phyloP scores from a whole-genome alignment of 73 alveolate species.

The Stentor roeselii region DNA sequence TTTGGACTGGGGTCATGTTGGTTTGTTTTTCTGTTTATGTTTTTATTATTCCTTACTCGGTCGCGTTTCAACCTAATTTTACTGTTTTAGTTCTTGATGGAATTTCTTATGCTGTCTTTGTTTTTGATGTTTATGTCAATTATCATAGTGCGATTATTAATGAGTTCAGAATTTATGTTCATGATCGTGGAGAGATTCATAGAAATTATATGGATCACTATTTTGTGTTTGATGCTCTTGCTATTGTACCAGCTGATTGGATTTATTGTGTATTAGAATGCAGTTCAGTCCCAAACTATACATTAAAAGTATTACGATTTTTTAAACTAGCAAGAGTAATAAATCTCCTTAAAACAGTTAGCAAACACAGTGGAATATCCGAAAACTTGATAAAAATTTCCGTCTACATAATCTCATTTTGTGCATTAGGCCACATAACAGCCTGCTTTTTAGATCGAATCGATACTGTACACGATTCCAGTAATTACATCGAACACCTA shows the following conservation, averaged over 20 bases:
- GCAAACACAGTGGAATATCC: slow-evolving; percentile 33
- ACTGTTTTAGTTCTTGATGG: slow-evolving; percentile 30
- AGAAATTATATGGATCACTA: slow-evolving; percentile 20
- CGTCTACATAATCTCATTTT: slow-evolving; percentile 22
- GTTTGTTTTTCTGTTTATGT: slow-evolving; percentile 24
- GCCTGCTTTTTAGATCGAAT: slow-evolving; percentile 41
- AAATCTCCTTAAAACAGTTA: slow-evolving; percentile 29
- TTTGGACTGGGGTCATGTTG: slow-evolving; percentile 27
- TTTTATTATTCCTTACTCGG: slow-evolving; percentile 51
- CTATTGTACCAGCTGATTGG: slow-evolving; percentile 56
- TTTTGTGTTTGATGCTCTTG: slow-evolving; percentile 34
- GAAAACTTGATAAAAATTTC: slow-evolving; percentile 25
- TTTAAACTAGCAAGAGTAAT: slow-evolving; percentile 38
- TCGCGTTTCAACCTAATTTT: slow-evolving; percentile 38
- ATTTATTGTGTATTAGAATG: slow-evolving; percentile 21
- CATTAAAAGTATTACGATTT: slow-evolving; percentile 32
- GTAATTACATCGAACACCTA: slow-evolving; percentile 39
- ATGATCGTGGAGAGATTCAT: neutral
- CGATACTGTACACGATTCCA: slow-evolving; percentile 28
- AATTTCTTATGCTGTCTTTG: neutral
- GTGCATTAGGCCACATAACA: slow-evolving; percentile 33
- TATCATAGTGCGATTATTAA: slow-evolving; percentile 28
- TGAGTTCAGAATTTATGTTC: slow-evolving; percentile 23
- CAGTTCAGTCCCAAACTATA: neutral
- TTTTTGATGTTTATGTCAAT: slow-evolving; percentile 34